phyloP scores from a whole-genome alignment of 805 yeast genomes.

The Starmera quercuum region DNA sequence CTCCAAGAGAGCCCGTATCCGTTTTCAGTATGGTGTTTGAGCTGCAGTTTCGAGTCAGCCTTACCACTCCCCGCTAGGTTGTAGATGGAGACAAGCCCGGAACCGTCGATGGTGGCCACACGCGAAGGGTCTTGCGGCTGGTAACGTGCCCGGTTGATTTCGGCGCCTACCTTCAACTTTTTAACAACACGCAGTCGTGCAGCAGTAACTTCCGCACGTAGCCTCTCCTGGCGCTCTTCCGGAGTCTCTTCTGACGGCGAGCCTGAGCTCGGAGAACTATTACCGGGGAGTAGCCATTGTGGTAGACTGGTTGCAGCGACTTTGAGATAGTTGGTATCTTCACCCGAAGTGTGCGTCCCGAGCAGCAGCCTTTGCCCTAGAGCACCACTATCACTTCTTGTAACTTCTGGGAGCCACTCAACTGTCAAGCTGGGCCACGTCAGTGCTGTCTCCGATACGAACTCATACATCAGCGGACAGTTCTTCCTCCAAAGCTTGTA shows the following conservation, averaged over 20 bases:
- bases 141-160: conserved; percentile 65
- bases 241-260: conserved; percentile 17
- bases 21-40: conserved; percentile 52
- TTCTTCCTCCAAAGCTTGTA: conserved; percentile 76
- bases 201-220: conserved; percentile 24
- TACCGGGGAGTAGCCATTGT: conserved; percentile 20
- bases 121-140: conserved; percentile 52
- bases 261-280: conserved; percentile 14
- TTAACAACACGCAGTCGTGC: conserved; percentile 54
- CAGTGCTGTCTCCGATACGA: conserved; percentile 70
- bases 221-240: conserved; percentile 17
- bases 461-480: conserved; percentile 77
- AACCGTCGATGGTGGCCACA: conserved; percentile 62
- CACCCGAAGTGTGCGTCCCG: conserved; percentile 72
- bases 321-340: conserved; percentile 58
- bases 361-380: conserved; percentile 46
- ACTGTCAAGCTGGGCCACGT: conserved; percentile 79
- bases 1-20: conserved; percentile 77
- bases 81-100: conserved; percentile 54
- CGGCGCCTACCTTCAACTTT: conserved; percentile 54
- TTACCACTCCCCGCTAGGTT: conserved; percentile 22
- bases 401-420: conserved; percentile 59
- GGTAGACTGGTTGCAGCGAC: conserved; percentile 59
- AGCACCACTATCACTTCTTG: conserved; percentile 17
- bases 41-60: conserved; percentile 18